phyloP scores from a whole-genome alignment of 306 rosid genomes.

The Arachis hypogaea region DNA sequence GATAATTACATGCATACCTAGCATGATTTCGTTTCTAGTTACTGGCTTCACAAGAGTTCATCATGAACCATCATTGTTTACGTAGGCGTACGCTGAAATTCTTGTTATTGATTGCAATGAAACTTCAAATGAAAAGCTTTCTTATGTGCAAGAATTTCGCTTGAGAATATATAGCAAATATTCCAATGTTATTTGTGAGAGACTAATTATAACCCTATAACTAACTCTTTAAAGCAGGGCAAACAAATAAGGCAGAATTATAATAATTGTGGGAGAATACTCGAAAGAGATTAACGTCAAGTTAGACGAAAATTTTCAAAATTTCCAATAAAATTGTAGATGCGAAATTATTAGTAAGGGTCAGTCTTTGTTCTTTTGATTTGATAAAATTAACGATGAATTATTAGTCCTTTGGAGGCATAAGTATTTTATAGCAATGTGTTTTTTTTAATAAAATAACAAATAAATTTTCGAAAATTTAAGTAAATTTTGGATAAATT shows the following conservation, averaged over 20 bases:
- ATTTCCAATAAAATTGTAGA: too few relatives aligned
- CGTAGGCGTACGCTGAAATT: slow-evolving; percentile 37
- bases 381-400: too few relatives aligned
- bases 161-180: not conserved
- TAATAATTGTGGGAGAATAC: too few relatives aligned
- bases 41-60: slow-evolving; percentile 29
- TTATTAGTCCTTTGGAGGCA: too few relatives aligned
- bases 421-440: too few relatives aligned
- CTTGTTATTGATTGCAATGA: not conserved
- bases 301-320: too few relatives aligned
- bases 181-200: not conserved
- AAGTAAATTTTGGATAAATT: too few relatives aligned
- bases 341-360: too few relatives aligned
- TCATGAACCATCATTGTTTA: slow-evolving; percentile 30
- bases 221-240: not conserved
- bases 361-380: too few relatives aligned
- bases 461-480: too few relatives aligned
- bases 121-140: not conserved
- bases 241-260: not conserved
- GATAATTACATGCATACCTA: slow-evolving; percentile 5
- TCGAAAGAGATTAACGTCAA: too few relatives aligned
- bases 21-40: not conserved
- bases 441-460: too few relatives aligned
- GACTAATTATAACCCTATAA: not conserved
- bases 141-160: not conserved